A percentile compares a stretch with the other conserved stretches of the same genome.
phyloP scores from a whole-genome alignment of 169 alveolate species.

The Toxoplasma gondii region DNA sequence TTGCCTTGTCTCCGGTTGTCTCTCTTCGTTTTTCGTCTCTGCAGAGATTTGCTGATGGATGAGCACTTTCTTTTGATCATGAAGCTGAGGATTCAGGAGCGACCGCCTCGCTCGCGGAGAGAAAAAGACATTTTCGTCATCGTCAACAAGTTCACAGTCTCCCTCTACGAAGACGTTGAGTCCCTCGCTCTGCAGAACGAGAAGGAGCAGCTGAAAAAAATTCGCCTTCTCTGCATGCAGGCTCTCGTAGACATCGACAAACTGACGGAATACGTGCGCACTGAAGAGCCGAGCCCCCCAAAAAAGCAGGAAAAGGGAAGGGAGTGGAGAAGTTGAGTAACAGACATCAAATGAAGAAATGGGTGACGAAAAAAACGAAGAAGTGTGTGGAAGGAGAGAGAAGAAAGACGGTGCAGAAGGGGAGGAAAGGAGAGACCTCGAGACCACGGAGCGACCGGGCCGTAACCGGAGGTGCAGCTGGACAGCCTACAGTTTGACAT shows the following conservation, averaged over 20 bases:
- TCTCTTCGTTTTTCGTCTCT: background rate
- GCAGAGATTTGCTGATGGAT: constrained; percentile 37
- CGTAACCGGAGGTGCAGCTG: too few relatives aligned
- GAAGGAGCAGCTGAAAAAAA: constrained; percentile 72
- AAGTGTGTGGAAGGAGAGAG: too few relatives aligned
- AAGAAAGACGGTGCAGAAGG: too few relatives aligned
- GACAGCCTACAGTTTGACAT: too few relatives aligned
- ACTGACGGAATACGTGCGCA: constrained; percentile 69
- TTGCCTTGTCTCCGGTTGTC: too few relatives aligned
- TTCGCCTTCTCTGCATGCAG: constrained; percentile 71
- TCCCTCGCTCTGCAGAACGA: constrained; percentile 69
- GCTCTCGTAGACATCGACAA: constrained; percentile 70
- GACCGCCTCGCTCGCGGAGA: constrained; percentile 29
- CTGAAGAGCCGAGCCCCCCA: background rate
- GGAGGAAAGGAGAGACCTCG: too few relatives aligned
- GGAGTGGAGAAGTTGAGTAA: too few relatives aligned
- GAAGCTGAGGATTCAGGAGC: constrained; percentile 20
- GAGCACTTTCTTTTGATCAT: constrained; percentile 13
- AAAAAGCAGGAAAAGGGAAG: too few relatives aligned
- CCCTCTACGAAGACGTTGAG: constrained; percentile 75
- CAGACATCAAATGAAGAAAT: too few relatives aligned
- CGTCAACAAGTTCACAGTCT: constrained; percentile 68
- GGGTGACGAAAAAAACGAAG: too few relatives aligned
- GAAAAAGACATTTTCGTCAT: constrained; percentile 63
- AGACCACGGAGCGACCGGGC: too few relatives aligned